A percentile compares a stretch with the other conserved stretches of the same genome.
Conservation (phyloP, 306 rosid species). For the Dalbergia oliveri region DNA sequence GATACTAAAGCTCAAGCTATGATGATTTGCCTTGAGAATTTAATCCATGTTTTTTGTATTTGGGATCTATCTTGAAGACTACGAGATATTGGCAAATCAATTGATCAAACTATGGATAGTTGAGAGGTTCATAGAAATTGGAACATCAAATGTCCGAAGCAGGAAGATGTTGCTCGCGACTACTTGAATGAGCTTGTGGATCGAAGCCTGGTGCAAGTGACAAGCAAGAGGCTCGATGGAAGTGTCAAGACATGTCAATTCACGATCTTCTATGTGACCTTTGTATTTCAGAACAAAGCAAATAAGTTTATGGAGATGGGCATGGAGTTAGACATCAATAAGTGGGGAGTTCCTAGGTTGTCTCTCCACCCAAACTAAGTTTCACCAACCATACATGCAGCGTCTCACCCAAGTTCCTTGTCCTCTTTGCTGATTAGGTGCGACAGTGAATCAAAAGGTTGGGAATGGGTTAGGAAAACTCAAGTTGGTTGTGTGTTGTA, state of each 20-base stretch:
- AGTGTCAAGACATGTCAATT: constrained; percentile 38
- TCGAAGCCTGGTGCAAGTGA: constrained; percentile 9
- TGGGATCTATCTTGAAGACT: no score
- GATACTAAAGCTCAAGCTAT: neutral
- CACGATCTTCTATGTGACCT: constrained; percentile 26
- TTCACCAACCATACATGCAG: no score
- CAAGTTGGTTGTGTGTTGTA: constrained; percentile 10
- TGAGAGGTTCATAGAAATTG: constrained; percentile 20
- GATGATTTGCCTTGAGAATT: no score
- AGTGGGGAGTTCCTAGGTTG: neutral
- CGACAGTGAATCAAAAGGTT: neutral
- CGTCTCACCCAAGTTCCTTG: neutral
- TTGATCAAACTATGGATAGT: constrained; percentile 17
- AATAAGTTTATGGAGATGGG: neutral
- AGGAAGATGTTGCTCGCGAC: neutral
- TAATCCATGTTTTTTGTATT: no score
- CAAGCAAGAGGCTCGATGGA: constrained; percentile 11
- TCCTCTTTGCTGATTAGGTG: neutral
- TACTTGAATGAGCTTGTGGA: constrained; percentile 34
- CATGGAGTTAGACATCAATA: neutral
- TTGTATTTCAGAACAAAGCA: neutral
- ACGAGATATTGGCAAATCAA: no score
- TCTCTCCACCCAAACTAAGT: no score
- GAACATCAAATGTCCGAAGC: no score
- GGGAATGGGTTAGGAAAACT: neutral